Evolutionary conservation across 768 basidiomycete species (phyloP).

Genomic region (Hypholoma sublateritium): DNA sequence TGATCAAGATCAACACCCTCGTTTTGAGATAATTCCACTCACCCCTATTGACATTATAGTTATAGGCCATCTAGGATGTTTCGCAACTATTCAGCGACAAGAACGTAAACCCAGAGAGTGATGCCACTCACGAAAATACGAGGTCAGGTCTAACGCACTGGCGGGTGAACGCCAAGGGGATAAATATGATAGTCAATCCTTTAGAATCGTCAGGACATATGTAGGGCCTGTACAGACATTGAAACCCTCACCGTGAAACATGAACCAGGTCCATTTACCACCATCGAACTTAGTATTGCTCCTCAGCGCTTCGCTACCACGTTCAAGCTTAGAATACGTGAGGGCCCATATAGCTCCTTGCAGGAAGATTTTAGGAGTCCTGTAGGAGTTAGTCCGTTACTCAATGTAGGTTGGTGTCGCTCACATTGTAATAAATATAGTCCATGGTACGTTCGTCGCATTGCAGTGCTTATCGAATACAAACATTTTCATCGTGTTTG

Average conservation of each 20-base stretch:
- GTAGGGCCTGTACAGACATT: background rate
- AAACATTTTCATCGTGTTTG: background rate
- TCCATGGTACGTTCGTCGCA: background rate
- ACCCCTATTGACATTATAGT: background rate
- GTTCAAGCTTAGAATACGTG: background rate
- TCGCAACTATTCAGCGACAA: background rate
- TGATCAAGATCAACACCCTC: too few relatives aligned
- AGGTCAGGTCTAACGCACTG: background rate
- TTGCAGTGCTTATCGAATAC: background rate
- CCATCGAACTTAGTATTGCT: background rate
- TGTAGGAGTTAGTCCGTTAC: background rate
- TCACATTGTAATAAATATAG: background rate
- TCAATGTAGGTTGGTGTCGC: background rate
- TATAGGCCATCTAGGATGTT: background rate
- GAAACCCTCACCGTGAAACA: background rate
- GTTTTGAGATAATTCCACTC: too few relatives aligned
- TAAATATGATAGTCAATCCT: background rate
- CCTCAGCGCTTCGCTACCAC: background rate
- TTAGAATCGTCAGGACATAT: background rate
- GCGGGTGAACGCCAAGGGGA: background rate
- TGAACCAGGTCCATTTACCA: background rate
- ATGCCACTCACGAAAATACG: background rate
- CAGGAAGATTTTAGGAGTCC: background rate
- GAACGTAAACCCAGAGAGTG: background rate
- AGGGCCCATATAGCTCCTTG: background rate